Percentiles rank a stretch among this genome's conserved stretches.
These are phyloP conservation scores for Suhomyces atakaporum DNA, from an alignment of 1,139 yeast genomes.

Conservation along the genomic window DNA sequence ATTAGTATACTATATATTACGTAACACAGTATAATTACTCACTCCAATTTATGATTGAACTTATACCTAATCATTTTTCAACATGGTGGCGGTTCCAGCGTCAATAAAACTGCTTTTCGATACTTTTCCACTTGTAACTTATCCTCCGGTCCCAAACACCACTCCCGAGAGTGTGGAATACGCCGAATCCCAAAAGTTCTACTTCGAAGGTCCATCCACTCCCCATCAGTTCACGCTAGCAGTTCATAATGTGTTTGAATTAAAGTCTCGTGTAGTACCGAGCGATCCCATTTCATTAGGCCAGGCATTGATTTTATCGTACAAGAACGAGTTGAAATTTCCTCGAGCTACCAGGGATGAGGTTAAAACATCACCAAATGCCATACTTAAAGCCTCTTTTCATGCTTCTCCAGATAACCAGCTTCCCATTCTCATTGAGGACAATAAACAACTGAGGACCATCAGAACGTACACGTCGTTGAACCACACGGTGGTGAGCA, in stretches of 20 bases:
- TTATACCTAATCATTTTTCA: not conserved
- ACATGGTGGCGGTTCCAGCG: constrained; percentile 37
- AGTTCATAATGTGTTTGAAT: constrained; percentile 38
- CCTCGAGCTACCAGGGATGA: constrained; percentile 19
- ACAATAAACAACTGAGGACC: constrained; percentile 26
- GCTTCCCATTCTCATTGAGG: constrained; percentile 49
- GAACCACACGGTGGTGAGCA: constrained; percentile 23
- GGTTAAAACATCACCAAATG: constrained; percentile 15
- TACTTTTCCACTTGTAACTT: constrained; percentile 46
- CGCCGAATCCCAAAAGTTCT: constrained; percentile 16
- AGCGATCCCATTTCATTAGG: constrained; percentile 49
- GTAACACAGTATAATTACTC: constrained; percentile 3
- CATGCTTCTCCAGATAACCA: constrained; percentile 44
- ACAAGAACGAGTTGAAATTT: constrained; percentile 35
- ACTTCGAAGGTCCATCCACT: constrained; percentile 14
- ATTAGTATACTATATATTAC: constrained; percentile 2
- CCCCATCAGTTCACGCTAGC: constrained; percentile 36
- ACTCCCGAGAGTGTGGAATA: constrained; percentile 19
- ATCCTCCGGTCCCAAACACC: constrained; percentile 30
- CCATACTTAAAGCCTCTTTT: constrained; percentile 36
- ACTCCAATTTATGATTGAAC: not conserved
- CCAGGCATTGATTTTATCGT: constrained; percentile 33
- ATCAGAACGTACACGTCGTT: constrained; percentile 26
- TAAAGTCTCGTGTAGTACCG: constrained; percentile 28
- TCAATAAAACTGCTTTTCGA: constrained; percentile 48